Conservation (phyloP, 345 rosid species). For the Syzygium jambos region DNA sequence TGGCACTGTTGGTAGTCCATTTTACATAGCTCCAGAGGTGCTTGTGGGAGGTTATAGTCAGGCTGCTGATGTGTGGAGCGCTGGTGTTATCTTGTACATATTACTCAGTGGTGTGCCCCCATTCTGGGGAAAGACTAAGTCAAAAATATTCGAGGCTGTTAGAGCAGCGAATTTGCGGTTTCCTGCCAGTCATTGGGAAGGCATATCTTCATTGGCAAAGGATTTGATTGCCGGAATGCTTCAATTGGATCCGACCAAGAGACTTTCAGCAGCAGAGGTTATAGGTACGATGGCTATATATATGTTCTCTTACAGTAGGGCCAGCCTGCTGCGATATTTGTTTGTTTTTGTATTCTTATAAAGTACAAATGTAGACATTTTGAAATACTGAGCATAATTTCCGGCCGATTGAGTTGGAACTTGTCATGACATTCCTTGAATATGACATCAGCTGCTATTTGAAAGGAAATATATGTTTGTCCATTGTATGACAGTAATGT, state of each 20-base stretch:
- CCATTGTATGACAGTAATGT: neutral
- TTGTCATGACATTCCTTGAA: neutral
- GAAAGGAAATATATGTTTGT: neutral
- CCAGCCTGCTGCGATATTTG: neutral
- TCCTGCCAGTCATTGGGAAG: conserved; percentile 60
- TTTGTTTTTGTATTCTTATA: neutral
- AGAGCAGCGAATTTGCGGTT: conserved; percentile 69
- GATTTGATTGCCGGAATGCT: conserved; percentile 70
- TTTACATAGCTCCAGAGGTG: conserved; percentile 72
- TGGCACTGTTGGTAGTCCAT: conserved; percentile 66
- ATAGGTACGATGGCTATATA: conserved; percentile 30
- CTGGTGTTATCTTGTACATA: conserved; percentile 60
- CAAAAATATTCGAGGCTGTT: conserved; percentile 77
- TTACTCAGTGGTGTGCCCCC: conserved; percentile 63
- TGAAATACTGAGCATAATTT: neutral
- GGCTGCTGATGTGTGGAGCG: conserved; percentile 72
- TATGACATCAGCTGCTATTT: neutral
- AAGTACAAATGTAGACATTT: neutral
- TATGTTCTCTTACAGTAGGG: neutral
- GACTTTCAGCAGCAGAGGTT: conserved; percentile 58
- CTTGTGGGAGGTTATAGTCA: conserved; percentile 51
- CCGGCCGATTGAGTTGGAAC: neutral
- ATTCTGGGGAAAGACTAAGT: conserved; percentile 74
- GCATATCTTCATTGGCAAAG: conserved; percentile 49
- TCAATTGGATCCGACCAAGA: conserved; percentile 55